These are phyloP conservation scores for Magnusiomyces ingens DNA, from an alignment of 1,139 yeast species.

Conservation along the genomic window DNA sequence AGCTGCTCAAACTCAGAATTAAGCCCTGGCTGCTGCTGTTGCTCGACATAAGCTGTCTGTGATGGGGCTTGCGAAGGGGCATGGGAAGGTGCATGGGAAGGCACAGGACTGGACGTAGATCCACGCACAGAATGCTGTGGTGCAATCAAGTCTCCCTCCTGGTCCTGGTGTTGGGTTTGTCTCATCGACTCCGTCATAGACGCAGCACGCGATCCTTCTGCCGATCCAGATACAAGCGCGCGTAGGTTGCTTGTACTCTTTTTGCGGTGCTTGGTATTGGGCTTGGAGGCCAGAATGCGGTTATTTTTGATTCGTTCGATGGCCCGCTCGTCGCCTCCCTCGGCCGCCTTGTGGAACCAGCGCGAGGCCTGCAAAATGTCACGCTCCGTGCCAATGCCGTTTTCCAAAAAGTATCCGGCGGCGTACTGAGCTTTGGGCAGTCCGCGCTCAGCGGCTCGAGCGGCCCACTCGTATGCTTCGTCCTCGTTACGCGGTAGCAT, in stretches of 20 bases:
- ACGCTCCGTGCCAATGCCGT: slow-evolving; percentile 77
- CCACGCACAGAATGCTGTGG: too few relatives aligned
- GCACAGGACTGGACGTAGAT: too few relatives aligned
- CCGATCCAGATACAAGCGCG: background rate
- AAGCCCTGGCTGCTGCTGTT: background rate
- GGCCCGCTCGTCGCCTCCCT: slow-evolving; percentile 68
- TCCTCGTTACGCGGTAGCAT: slow-evolving; percentile 68
- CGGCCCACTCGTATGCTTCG: slow-evolving; percentile 95
- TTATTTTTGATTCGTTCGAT: slow-evolving; percentile 27
- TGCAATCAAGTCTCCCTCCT: too few relatives aligned
- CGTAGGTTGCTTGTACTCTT: background rate
- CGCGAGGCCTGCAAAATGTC: slow-evolving; percentile 52
- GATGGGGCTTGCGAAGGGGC: too few relatives aligned
- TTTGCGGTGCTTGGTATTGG: slow-evolving; percentile 15
- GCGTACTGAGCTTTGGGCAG: slow-evolving; percentile 82
- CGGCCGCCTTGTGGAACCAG: slow-evolving; percentile 76
- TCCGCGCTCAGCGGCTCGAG: slow-evolving; percentile 70
- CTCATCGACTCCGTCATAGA: too few relatives aligned
- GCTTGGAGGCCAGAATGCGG: slow-evolving; percentile 16
- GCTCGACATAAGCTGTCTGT: background rate
- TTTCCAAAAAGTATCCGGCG: slow-evolving; percentile 74
- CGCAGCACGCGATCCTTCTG: too few relatives aligned
- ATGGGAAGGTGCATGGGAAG: too few relatives aligned
- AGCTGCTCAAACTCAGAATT: too few relatives aligned
- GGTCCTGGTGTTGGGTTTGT: too few relatives aligned